Percentiles rank a stretch among this genome's conserved stretches.
phyloP scores from a whole-genome alignment of 805 yeast genomes.

The Cyberlindnera mississippiensis region DNA sequence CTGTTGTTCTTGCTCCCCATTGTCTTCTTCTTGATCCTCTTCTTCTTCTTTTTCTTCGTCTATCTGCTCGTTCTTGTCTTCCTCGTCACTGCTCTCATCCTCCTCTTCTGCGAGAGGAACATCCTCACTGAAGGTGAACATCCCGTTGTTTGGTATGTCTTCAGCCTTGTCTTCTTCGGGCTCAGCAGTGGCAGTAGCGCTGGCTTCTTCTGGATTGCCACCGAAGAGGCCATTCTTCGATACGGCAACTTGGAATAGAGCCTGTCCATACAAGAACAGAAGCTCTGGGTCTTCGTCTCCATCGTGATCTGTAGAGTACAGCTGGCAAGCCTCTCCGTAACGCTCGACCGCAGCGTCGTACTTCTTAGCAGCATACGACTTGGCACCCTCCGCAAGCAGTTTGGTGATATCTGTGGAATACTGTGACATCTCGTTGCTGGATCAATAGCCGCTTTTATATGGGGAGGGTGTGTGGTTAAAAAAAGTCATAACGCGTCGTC shows the following conservation, averaged over 20 bases:
- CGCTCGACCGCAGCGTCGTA: conserved; percentile 65
- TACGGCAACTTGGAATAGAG: conserved; percentile 75
- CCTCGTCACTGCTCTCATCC: conserved; percentile 21
- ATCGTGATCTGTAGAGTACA: conserved; percentile 37
- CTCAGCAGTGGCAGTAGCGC: conserved; percentile 23
- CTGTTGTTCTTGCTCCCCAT: conserved; percentile 23
- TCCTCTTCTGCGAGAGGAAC: conserved; percentile 35
- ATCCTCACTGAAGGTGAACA: conserved; percentile 36
- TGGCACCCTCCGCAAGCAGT: conserved; percentile 58
- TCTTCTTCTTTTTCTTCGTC: conserved; percentile 28
- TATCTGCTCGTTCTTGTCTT: conserved; percentile 18
- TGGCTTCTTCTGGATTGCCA: conserved; percentile 31
- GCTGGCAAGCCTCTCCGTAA: conserved; percentile 72
- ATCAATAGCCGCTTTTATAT: no score
- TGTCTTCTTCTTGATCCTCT: conserved; percentile 16
- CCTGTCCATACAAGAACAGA: conserved; percentile 71
- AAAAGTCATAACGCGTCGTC: not conserved
- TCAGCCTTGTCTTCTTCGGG: conserved; percentile 17
- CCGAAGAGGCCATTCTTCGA: conserved; percentile 75
- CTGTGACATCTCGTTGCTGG: no score
- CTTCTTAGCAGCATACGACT: conserved; percentile 57
- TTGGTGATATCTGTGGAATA: conserved; percentile 42
- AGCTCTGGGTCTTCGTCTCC: conserved; percentile 73
- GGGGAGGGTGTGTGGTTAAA: not conserved
- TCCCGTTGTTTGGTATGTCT: conserved; percentile 27